Evolutionary conservation across 495 filamentous ascomycete species (phyloP), one percentile per base, ranked within the genome.

Genomic region (Podospora australis): DNA sequence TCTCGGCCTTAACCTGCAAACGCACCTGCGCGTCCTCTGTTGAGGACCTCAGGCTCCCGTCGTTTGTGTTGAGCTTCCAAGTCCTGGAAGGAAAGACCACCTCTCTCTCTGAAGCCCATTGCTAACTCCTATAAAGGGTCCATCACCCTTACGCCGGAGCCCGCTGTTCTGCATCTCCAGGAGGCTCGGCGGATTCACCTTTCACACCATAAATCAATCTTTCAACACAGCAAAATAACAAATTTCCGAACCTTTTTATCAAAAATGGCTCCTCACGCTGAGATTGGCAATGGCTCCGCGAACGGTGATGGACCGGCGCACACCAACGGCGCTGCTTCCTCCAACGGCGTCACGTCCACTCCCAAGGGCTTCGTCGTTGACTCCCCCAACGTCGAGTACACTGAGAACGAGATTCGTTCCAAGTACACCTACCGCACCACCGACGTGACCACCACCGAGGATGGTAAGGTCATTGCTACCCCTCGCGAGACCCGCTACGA

Each of bases 121-220:
- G 20, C 59, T 58, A 49, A 55, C 46, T 24, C 10, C 7, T 8
- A 21, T 36, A 19, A 39, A 92, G 91, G 62, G 80, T 85, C 72
- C 91, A 97, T 76, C 87, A 97, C 82, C 89, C 90, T 74, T 95
- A 86, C 84, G 91, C 94, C 81, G 83, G 83, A 83, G 87, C 86
- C 83, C 88, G 88, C 77, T 91, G 90, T 79, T 85, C 88, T 80
- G 84, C 88, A 70, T 80, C 84, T 66, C 79, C 86, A 67, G 90
- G 87, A 72, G 82, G 85, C 68, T 81, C 86, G 81, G 84, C 87
- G 79, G 89, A 92, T 73, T 81, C 79, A 60, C 70, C 77, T 56
- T 77, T 75, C 58, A 75, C 77, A 57, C 68, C 58, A 62, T 86
- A 83, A 83, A 57, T 26, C 23, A 4, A 8, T 23, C 13, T 2